phyloP scores from a whole-genome alignment of 768 basidiomycete species.

The Mycena leptocephala region DNA sequence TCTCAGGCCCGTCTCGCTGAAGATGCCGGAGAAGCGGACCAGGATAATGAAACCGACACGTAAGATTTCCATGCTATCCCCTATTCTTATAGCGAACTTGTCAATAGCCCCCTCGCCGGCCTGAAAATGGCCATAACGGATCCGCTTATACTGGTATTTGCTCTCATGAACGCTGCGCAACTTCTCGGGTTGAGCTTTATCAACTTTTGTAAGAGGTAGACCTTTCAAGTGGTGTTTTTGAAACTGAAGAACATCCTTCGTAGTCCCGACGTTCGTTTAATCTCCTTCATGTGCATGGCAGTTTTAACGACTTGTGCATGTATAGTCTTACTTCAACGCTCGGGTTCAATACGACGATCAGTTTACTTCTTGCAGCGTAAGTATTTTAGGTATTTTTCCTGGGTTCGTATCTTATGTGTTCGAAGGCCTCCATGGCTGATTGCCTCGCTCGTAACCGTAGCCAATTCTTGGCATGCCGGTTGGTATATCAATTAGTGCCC shows the following conservation, averaged over 20 bases:
- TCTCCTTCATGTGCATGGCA: neutral
- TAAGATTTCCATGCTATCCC: constrained; percentile 48
- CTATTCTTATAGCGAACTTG: neutral
- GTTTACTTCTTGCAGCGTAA: constrained; percentile 74
- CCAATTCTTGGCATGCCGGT: constrained; percentile 72
- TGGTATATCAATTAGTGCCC: neutral
- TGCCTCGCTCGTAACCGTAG: constrained; percentile 62
- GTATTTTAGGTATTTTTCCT: constrained; percentile 32
- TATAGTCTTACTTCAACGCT: constrained; percentile 71
- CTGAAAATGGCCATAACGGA: constrained; percentile 73
- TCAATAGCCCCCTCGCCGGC: constrained; percentile 62
- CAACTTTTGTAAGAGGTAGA: constrained; percentile 61
- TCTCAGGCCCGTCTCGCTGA: constrained; percentile 78
- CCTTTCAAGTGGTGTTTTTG: neutral
- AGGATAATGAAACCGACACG: constrained; percentile 73
- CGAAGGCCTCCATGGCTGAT: constrained; percentile 79
- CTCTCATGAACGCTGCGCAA: constrained; percentile 66
- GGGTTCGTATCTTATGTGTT: neutral
- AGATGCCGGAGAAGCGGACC: constrained; percentile 78
- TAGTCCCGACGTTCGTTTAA: constrained; percentile 58
- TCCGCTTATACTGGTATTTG: constrained; percentile 68
- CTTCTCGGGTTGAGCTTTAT: constrained; percentile 73
- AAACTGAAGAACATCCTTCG: neutral
- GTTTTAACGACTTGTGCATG: neutral
- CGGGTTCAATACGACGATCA: constrained; percentile 73